Evolutionary conservation across 345 rosid species (phyloP), one percentile per base, ranked within the genome.

Genomic region (Linum trigynum): DNA sequence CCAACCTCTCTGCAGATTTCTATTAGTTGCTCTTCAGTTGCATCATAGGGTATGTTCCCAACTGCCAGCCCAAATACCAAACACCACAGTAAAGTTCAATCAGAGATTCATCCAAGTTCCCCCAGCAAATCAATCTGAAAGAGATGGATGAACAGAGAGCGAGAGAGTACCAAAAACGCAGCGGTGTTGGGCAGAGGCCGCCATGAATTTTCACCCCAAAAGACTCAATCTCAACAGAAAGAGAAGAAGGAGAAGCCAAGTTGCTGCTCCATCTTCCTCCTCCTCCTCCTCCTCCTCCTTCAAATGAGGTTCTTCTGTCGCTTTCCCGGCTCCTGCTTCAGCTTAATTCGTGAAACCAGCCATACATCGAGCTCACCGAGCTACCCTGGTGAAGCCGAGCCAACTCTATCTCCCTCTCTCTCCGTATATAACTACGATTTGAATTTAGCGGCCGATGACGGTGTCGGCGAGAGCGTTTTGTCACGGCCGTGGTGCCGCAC

Each of bases 41-140:
- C 95, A 79, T 90, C 99, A 79, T 90, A 94, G 3, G 99, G 99
- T 77, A 94, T 94, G 70, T 94, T 94, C 72, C 99, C 99, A 81
- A 94, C 99, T 94, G 85, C 55, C 66, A 70, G 14, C 60, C 8
- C 59, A 17, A 55, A 3, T 40, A 64, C 48, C 64, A 65, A 16
- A 65, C 38, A 39, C 9, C 50, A 59, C 1, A 10, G 40, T 69
- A 57, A 7, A 43, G 64, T 37, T 55, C 7, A 69, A 38, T 5
- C 36, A 6, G 9, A 48, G 15, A 48, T 48, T 48, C 11, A 1
- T 48, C 11, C 53, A 45, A 45, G 51, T 45, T 48, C 53, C 53
- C 53, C 14, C 50, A 4, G 6, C 50, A 43, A 43, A 43, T 43
- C 50, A 43, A 43, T 43, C 10, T 55, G 38, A 72, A 58, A 63